Conservation (phyloP, 2,329 filamentous ascomycete genomes). For the Fusarium sublunatum region DNA sequence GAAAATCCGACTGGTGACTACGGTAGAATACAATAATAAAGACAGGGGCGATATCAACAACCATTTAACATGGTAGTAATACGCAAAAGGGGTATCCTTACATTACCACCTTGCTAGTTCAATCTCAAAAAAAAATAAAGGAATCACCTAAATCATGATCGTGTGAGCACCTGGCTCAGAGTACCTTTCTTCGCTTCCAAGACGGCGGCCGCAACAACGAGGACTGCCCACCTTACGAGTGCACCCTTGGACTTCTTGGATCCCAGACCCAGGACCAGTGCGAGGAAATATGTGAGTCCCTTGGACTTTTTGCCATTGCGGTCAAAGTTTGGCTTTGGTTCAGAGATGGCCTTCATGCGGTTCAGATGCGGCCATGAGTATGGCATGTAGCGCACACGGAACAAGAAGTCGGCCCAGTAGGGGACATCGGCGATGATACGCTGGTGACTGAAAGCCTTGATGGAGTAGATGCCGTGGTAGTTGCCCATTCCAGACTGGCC, state of each 20-base stretch:
- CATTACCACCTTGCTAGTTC: slow-evolving; percentile 2
- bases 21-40: slow-evolving; percentile 12
- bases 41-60: background rate
- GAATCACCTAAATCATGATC: slow-evolving; percentile 32
- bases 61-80: background rate
- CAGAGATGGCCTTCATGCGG: slow-evolving; percentile 57
- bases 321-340: slow-evolving; percentile 69
- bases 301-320: slow-evolving; percentile 65
- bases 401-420: slow-evolving; percentile 58
- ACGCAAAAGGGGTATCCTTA: background rate
- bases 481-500: slow-evolving; percentile 60
- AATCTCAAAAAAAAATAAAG: background rate
- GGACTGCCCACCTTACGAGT: slow-evolving; percentile 61
- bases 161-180: slow-evolving; percentile 48
- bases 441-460: slow-evolving; percentile 57
- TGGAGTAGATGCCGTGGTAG: slow-evolving; percentile 62
- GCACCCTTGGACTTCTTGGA: slow-evolving; percentile 61
- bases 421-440: slow-evolving; percentile 54
- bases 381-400: slow-evolving; percentile 76
- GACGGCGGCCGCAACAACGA: slow-evolving; percentile 55
- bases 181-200: slow-evolving; percentile 51
- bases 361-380: slow-evolving; percentile 62
- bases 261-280: slow-evolving; percentile 64
- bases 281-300: slow-evolving; percentile 66
- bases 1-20: background rate